Conservation (phyloP, 345 rosid species). For the Raphanus raphanistrum region DNA sequence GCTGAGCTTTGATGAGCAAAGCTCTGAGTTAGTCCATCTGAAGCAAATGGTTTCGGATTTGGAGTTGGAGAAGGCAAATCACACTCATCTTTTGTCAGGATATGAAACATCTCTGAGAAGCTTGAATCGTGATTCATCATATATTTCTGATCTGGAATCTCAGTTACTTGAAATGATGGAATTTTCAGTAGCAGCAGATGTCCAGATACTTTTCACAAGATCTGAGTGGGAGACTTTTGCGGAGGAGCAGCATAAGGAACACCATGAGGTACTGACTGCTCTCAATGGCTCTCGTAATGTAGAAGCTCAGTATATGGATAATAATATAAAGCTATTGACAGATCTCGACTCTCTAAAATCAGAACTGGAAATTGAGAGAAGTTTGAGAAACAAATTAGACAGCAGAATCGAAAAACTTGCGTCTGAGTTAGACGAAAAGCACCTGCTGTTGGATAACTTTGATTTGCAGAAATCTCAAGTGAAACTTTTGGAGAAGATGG, state of each 20-base stretch:
- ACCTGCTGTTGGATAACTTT: slow-evolving; percentile 46
- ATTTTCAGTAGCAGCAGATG: slow-evolving; percentile 58
- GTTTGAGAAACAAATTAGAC: slow-evolving; percentile 41
- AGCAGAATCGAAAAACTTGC: slow-evolving; percentile 48
- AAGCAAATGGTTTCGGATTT: slow-evolving; percentile 55
- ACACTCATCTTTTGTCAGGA: slow-evolving; percentile 45
- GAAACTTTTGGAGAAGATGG: slow-evolving; percentile 52
- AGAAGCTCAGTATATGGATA: slow-evolving; percentile 52
- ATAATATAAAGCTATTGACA: slow-evolving; percentile 49
- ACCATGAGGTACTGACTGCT: slow-evolving; percentile 45
- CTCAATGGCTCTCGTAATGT: slow-evolving; percentile 52
- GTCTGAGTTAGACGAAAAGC: slow-evolving; percentile 59
- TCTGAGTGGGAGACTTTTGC: slow-evolving; percentile 53
- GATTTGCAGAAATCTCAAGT: slow-evolving; percentile 55
- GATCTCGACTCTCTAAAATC: slow-evolving; percentile 51
- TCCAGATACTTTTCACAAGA: slow-evolving; percentile 51
- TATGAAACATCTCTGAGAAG: slow-evolving; percentile 53
- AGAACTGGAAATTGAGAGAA: slow-evolving; percentile 41
- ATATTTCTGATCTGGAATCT: slow-evolving; percentile 52
- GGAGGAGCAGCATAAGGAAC: slow-evolving; percentile 57
- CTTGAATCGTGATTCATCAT: slow-evolving; percentile 49
- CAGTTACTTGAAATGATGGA: slow-evolving; percentile 67
- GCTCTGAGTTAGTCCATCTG: slow-evolving; percentile 56
- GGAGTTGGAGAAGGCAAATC: slow-evolving; percentile 60
- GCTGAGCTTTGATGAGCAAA: slow-evolving; percentile 51